Evolutionary conservation across 225 moss, liverwort and hornwort species (phyloP).

Genomic region (Pleurozium schreberi): DNA sequence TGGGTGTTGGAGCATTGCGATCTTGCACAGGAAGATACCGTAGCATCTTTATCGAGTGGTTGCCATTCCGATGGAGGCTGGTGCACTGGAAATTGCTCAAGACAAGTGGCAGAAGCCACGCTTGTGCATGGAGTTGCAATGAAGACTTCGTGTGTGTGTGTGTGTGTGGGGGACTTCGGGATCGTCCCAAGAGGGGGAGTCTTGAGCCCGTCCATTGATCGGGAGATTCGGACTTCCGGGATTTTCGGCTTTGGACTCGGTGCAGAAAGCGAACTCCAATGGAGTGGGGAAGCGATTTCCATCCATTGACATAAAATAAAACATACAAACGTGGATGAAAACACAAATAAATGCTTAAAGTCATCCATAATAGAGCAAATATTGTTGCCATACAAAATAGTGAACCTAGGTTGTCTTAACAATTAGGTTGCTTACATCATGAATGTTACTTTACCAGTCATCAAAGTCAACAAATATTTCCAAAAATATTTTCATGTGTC

Average conservation of each 20-base stretch:
- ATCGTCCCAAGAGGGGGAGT: background rate
- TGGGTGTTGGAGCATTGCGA: background rate
- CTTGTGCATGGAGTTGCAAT: background rate
- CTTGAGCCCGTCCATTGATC: background rate
- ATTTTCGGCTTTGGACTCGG: too few relatives aligned
- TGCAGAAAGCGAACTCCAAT: too few relatives aligned
- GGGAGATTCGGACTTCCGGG: background rate
- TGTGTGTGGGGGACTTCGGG: background rate
- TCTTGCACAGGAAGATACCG: background rate
- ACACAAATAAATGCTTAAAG: background rate
- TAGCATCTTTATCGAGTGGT: background rate
- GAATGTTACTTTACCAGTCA: too few relatives aligned
- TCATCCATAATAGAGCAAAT: fast-evolving
- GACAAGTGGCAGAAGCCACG: background rate
- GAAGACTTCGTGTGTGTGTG: background rate
- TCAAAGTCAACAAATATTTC: too few relatives aligned
- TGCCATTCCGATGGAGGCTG: background rate
- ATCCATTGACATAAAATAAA: too few relatives aligned
- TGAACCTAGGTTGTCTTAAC: too few relatives aligned
- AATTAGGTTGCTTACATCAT: too few relatives aligned
- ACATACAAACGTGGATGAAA: background rate
- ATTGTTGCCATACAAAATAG: too few relatives aligned
- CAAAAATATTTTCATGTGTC: too few relatives aligned
- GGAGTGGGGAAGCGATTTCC: too few relatives aligned
- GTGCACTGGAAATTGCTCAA: background rate